Conservation (phyloP, 768 basidiomycete genomes). For the Lentinula raphanica region DNA sequence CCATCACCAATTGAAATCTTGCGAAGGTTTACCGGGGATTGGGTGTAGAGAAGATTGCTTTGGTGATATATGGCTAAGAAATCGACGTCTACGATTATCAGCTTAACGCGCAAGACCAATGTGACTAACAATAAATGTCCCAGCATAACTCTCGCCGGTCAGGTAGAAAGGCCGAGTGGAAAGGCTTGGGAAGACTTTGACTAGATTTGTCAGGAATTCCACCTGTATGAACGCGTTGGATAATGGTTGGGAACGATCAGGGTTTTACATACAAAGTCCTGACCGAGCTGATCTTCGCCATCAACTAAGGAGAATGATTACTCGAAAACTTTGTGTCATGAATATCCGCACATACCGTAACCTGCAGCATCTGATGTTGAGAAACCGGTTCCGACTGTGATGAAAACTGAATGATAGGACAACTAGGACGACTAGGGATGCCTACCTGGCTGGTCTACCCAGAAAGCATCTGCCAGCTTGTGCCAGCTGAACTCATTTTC, state of each 20-base stretch:
- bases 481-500: constrained; percentile 37
- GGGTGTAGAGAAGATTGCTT: constrained; percentile 58
- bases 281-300: constrained; percentile 63
- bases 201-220: constrained; percentile 68
- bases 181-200: constrained; percentile 72
- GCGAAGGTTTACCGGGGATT: constrained; percentile 64
- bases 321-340: neutral
- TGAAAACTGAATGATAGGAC: constrained; percentile 8
- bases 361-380: constrained; percentile 5
- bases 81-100: constrained; percentile 1
- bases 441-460: constrained; percentile 56
- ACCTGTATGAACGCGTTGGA: constrained; percentile 36
- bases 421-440: constrained; percentile 31
- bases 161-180: constrained; percentile 62
- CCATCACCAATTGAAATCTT: constrained; percentile 73
- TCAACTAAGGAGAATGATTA: constrained; percentile 30
- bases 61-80: constrained; percentile 66
- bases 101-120: constrained; percentile 17
- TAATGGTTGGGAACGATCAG: neutral
- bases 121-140: constrained; percentile 56
- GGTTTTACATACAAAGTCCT: constrained; percentile 39
- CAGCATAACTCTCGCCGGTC: constrained; percentile 73
- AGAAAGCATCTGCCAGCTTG: constrained; percentile 39
- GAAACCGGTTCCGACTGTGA: neutral
- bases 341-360: neutral